Conservation (phyloP, 352 stramenopile genomes). For the Pythium aristosporum region DNA sequence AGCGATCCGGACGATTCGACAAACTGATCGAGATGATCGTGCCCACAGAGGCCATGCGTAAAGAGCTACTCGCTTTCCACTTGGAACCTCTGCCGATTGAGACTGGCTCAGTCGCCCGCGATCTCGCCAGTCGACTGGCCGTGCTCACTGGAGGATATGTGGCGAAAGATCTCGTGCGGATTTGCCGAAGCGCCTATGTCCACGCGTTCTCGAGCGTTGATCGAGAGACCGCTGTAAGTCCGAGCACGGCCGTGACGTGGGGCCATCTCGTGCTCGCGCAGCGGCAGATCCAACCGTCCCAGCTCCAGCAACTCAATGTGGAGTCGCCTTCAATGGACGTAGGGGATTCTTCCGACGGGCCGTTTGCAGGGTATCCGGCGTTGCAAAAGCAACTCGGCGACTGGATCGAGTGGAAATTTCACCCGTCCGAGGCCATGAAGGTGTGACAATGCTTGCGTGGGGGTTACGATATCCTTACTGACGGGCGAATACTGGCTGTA, state of each 20-base stretch:
- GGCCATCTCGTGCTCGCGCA: conserved; percentile 46
- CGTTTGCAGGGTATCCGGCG: conserved; percentile 65
- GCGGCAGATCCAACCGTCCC: conserved; percentile 63
- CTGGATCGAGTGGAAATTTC: conserved; percentile 68
- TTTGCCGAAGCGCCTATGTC: conserved; percentile 61
- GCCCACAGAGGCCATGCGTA: conserved; percentile 55
- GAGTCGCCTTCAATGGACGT: conserved; percentile 39
- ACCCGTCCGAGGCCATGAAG: conserved; percentile 57
- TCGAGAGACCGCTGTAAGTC: background rate
- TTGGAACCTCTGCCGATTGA: conserved; percentile 33
- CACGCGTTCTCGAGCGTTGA: conserved; percentile 26
- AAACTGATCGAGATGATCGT: conserved; percentile 65
- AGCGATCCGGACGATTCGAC: conserved; percentile 50
- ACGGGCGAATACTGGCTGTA: conserved; percentile 22
- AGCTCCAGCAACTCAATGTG: conserved; percentile 76
- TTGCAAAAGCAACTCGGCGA: conserved; percentile 63
- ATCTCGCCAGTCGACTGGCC: conserved; percentile 36
- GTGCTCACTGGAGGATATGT: conserved; percentile 71
- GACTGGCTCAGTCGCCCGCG: background rate
- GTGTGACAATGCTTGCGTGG: conserved; percentile 30
- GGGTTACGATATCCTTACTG: conserved; percentile 6
- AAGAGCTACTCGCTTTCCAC: conserved; percentile 47
- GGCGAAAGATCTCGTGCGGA: conserved; percentile 69
- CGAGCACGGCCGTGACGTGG: conserved; percentile 33
- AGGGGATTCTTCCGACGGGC: conserved; percentile 10